Evolutionary conservation across 768 basidiomycete species (phyloP).

Genomic region (Phylloporus arenicola): DNA sequence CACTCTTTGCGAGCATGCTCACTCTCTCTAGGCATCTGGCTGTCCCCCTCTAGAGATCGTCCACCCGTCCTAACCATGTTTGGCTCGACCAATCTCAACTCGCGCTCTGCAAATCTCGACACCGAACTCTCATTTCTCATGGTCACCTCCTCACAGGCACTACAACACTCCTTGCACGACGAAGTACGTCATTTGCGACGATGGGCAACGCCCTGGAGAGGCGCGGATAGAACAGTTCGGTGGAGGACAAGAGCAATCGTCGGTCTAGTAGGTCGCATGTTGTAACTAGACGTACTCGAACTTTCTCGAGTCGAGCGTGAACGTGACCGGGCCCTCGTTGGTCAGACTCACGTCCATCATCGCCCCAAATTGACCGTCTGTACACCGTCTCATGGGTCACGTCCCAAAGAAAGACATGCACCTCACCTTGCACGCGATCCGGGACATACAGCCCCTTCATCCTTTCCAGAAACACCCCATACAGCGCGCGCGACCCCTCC

Average conservation of each 20-base stretch:
- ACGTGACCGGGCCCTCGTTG: conserved; percentile 88
- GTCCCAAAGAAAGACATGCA: background rate
- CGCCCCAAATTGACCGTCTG: conserved; percentile 91
- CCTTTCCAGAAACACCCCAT: conserved; percentile 65
- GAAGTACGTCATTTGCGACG: conserved; percentile 51
- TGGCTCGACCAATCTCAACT: conserved; percentile 92
- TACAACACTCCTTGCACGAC: conserved; percentile 46
- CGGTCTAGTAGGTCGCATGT: conserved; percentile 62
- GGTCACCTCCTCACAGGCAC: conserved; percentile 52
- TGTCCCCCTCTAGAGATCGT: conserved; percentile 51
- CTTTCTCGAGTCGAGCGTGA: conserved; percentile 78
- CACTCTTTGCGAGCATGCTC: background rate
- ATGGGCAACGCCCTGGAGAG: conserved; percentile 55
- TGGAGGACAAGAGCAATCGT: conserved; percentile 61
- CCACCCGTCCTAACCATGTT: conserved; percentile 75
- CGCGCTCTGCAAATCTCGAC: conserved; percentile 85
- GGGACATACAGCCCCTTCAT: conserved; percentile 63
- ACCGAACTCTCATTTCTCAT: conserved; percentile 89
- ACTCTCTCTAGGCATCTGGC: conserved; percentile 66
- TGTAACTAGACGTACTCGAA: conserved; percentile 62
- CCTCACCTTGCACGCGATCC: conserved; percentile 72
- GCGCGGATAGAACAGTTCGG: conserved; percentile 51
- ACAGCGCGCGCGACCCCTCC: conserved; percentile 62
- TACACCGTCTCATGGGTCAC: background rate
- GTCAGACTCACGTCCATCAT: conserved; percentile 91